Percentiles rank a stretch among this genome's conserved stretches.
These are phyloP conservation scores for Penicillium turbatum DNA, from an alignment of 495 filamentous ascomycete species.

Conservation along the genomic window DNA sequence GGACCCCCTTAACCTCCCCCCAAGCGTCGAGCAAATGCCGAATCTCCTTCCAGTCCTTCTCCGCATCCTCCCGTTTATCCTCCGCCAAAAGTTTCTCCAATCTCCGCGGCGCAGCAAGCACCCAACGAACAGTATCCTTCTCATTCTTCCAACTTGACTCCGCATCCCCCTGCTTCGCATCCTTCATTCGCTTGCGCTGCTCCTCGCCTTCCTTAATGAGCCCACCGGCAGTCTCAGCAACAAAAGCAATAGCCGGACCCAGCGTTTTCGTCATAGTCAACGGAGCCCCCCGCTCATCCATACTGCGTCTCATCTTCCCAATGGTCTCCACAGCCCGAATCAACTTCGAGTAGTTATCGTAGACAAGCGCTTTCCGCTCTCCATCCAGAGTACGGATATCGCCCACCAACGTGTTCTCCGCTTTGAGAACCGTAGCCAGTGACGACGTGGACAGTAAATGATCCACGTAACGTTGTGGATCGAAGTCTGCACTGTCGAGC, in stretches of 20 bases:
- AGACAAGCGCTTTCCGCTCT: constrained; percentile 93
- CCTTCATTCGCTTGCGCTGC: constrained; percentile 32
- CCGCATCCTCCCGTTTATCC: constrained; percentile 51
- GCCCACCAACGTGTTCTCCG: constrained; percentile 50
- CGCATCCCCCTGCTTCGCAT: constrained; percentile 33
- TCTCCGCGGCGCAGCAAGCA: constrained; percentile 55
- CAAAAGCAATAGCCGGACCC: constrained; percentile 70
- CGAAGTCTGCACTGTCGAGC: constrained; percentile 46
- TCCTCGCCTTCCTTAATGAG: constrained; percentile 56
- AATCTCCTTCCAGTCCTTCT: constrained; percentile 56
- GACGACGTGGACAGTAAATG: constrained; percentile 51
- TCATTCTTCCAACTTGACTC: constrained; percentile 44
- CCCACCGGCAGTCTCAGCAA: constrained; percentile 69
- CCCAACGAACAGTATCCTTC: constrained; percentile 67
- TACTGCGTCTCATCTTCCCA: constrained; percentile 56
- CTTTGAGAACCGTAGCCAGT: constrained; percentile 59
- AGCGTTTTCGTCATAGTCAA: constrained; percentile 58
- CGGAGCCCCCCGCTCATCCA: constrained; percentile 44
- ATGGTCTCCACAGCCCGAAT: constrained; percentile 96
- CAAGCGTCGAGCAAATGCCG: constrained; percentile 47
- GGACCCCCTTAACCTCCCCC: constrained; percentile 55
- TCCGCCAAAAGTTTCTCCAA: constrained; percentile 46
- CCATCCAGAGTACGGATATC: constrained; percentile 90
- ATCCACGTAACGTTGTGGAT: constrained; percentile 43
- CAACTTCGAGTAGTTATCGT: constrained; percentile 96